Evolutionary conservation across 164 flowering plant genomes (phyloP), one percentile per base, ranked within the genome.

Genomic region (Santalum album): DNA sequence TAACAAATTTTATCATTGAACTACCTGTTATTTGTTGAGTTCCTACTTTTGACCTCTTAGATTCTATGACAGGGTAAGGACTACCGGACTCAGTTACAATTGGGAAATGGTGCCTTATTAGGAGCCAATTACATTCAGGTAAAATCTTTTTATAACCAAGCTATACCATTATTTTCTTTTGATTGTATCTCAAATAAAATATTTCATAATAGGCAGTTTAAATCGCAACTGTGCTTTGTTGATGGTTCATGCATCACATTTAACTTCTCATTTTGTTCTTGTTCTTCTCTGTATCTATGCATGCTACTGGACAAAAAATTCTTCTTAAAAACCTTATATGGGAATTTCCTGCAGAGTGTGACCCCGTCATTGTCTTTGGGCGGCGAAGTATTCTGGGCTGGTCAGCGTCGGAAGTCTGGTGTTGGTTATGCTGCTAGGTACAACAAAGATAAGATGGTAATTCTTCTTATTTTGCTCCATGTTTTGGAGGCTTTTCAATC

Each of bases 101-200:
- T 89, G 22, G 99, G 99, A 19, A 92, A 75, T 69, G 86, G 91
- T 57, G 84, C 86, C 52, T 66, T 92, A 57, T 55, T 85, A 57
- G 91, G 94, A 62, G 86, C 85, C n/a, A 92, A 62, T 72, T 92
- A 92, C 69, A 87, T 92, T 38, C 99, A 92, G 97, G 99, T 88
- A 69, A 68, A 3, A 49, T 29, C 4, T 29, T 29, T 29, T 3
- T 29, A 29, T 3, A 29, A 29, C 34, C 4, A 4, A 29, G 34
- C 9, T 29, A 29, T n/a, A 29, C 6, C 9, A 29, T 4, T 3
- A 3, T 29, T n/a, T n/a, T n/a, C n/a, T n/a, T n/a, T n/a, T n/a
- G n/a, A n/a, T n/a, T n/a, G n/a, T n/a, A n/a, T n/a, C n/a, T n/a
- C n/a, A n/a, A n/a, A n/a, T n/a, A n/a, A n/a, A n/a, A n/a, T n/a